Evolutionary conservation across 192 early-diverging fungal genomes (phyloP).

Genomic region (Geranomyces variabilis): DNA sequence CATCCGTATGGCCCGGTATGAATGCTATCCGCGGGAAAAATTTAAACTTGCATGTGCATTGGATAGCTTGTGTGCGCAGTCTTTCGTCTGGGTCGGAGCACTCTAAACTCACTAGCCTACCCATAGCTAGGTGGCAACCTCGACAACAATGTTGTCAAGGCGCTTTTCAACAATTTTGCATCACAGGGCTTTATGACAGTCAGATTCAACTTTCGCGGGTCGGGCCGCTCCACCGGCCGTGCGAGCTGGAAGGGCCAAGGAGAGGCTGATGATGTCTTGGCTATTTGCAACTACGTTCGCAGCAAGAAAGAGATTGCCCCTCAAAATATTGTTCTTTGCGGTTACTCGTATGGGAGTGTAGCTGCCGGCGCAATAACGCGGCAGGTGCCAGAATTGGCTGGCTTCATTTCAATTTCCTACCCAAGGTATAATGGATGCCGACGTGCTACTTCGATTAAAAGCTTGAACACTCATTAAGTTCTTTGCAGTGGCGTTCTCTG

Average conservation of each 20-base stretch:
- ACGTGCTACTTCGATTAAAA: too few species aligned
- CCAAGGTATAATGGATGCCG: slow-evolving; percentile 26
- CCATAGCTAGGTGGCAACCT: slow-evolving; percentile 39
- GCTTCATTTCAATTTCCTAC: slow-evolving; percentile 37
- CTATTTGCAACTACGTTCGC: slow-evolving; percentile 25
- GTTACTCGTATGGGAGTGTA: slow-evolving; percentile 42
- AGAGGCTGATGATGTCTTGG: slow-evolving; percentile 36
- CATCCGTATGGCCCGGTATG: slow-evolving; percentile 44
- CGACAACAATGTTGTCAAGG: slow-evolving; percentile 41
- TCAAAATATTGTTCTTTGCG: slow-evolving; percentile 19
- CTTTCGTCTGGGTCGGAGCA: too few species aligned
- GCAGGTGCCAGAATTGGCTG: slow-evolving; percentile 23
- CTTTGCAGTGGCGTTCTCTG: slow-evolving; percentile 30
- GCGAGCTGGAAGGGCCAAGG: slow-evolving; percentile 26
- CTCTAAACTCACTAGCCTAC: too few species aligned
- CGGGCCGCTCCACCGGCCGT: slow-evolving; percentile 32
- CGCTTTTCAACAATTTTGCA: slow-evolving; percentile 35
- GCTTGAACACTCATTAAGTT: not conserved
- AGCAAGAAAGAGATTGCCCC: slow-evolving; percentile 9
- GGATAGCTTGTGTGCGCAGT: too few species aligned
- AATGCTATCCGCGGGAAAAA: not conserved
- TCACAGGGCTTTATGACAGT: slow-evolving; percentile 29
- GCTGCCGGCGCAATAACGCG: slow-evolving; percentile 19
- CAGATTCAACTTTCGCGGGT: slow-evolving; percentile 39
- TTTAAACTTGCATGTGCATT: too few species aligned